A percentile compares a stretch with the other conserved stretches of the same genome.
Conservation (phyloP, 768 basidiomycete species). For the Lactarius sp. region DNA sequence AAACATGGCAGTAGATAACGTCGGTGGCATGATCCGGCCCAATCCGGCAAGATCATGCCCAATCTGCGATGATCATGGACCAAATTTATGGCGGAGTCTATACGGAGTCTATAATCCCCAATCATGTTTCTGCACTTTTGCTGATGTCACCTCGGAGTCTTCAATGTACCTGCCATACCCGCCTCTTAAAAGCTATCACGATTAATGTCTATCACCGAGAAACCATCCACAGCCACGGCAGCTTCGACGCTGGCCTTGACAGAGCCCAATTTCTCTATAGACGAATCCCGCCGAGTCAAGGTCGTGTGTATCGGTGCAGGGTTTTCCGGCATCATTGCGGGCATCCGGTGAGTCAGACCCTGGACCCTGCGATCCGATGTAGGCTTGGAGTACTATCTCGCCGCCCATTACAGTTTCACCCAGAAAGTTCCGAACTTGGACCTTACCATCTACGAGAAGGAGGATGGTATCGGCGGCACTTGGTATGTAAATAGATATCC, state of each 20-base stretch:
- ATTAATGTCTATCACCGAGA: neutral
- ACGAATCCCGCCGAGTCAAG: constrained; percentile 49
- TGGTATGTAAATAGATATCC: constrained; percentile 46
- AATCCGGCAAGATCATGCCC: no score
- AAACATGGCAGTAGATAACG: no score
- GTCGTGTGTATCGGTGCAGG: constrained; percentile 56
- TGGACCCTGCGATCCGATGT: no score
- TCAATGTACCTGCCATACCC: no score
- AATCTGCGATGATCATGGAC: no score
- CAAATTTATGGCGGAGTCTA: no score
- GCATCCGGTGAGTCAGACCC: constrained; percentile 40
- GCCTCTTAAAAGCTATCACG: no score
- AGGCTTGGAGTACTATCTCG: no score
- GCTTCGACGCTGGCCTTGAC: neutral
- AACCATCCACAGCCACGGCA: neutral
- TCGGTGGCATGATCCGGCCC: no score
- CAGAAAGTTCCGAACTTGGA: constrained; percentile 51
- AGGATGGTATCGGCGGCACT: constrained; percentile 55
- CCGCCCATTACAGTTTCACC: constrained; percentile 37
- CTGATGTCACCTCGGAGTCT: no score
- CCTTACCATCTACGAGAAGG: constrained; percentile 56
- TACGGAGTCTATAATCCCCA: no score
- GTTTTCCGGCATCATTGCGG: constrained; percentile 55
- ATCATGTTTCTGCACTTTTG: no score
- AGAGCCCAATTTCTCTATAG: constrained; percentile 36